phyloP scores from a whole-genome alignment of 176 grass and related monocot species.

The Avena sativa region DNA sequence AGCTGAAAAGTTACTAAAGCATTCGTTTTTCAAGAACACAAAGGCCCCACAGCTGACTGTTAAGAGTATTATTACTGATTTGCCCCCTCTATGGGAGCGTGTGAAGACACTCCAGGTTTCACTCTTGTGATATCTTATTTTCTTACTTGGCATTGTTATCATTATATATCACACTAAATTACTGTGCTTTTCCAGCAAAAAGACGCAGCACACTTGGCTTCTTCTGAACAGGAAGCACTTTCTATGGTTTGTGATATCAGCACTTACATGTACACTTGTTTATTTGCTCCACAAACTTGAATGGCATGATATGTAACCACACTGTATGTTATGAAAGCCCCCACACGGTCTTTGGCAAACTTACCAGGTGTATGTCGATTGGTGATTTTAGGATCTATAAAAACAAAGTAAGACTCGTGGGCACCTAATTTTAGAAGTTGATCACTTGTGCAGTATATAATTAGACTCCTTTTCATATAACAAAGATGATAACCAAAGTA shows the following conservation, averaged over 20 bases:
- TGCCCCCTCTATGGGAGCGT: constrained; percentile 90
- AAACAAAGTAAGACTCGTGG: constrained; percentile 1
- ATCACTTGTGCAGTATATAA: not conserved
- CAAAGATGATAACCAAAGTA: constrained; percentile 3
- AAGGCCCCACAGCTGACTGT: constrained; percentile 77
- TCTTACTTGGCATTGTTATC: constrained; percentile 30
- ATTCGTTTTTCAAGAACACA: constrained; percentile 90
- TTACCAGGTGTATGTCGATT: too few relatives aligned
- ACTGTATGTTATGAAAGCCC: not conserved
- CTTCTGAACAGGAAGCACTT: constrained; percentile 76
- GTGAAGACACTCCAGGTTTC: constrained; percentile 91
- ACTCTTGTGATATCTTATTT: constrained; percentile 38
- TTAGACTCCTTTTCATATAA: not conserved
- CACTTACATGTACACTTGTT: constrained; percentile 1
- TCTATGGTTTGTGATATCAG: constrained; percentile 63
- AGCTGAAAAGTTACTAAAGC: constrained; percentile 87
- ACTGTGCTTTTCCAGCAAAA: constrained; percentile 56
- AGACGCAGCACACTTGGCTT: constrained; percentile 82
- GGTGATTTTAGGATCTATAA: constrained; percentile 1
- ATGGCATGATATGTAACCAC: not conserved
- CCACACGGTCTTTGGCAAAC: not conserved
- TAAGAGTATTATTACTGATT: constrained; percentile 75
- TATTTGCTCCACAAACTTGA: not conserved
- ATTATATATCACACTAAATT: constrained; percentile 26
- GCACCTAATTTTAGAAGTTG: constrained; percentile 4